phyloP scores from a whole-genome alignment of 345 rosid species.

The Adansonia digitata region DNA sequence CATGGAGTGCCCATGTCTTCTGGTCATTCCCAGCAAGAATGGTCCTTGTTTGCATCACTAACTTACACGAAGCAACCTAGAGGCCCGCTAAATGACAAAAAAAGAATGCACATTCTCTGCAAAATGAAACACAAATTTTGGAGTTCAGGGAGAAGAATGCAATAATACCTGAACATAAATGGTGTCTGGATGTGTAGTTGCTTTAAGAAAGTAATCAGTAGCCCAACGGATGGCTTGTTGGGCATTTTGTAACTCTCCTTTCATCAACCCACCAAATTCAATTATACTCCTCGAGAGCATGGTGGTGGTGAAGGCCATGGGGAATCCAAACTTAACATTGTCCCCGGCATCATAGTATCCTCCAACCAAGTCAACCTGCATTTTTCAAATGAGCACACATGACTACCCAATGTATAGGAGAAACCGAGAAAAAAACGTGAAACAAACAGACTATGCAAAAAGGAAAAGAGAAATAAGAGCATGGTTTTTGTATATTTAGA shows the following conservation, averaged over 20 bases:
- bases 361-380: conserved; percentile 90
- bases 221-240: conserved; percentile 87
- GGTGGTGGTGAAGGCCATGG: conserved; percentile 96
- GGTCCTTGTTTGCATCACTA: conserved; percentile 85
- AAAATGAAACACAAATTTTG: not conserved
- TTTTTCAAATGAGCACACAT: conserved; percentile 27
- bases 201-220: conserved; percentile 59
- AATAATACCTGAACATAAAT: conserved; percentile 55
- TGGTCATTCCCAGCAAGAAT: conserved; percentile 93
- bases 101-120: not conserved
- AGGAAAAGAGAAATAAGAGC: conserved; percentile 9
- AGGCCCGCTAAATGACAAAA: not conserved
- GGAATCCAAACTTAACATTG: conserved; percentile 92
- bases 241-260: conserved; percentile 59
- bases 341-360: conserved; percentile 99
- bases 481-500: conserved; percentile 27
- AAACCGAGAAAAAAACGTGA: not conserved
- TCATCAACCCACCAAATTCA: conserved; percentile 90
- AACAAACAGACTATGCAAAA: not conserved
- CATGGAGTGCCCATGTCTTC: conserved; percentile 94
- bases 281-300: conserved; percentile 96
- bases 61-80: conserved; percentile 36
- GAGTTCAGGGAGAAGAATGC: not conserved
- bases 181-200: conserved; percentile 64
- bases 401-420: conserved; percentile 18